A percentile compares a stretch with the other conserved stretches of the same genome.
Evolutionary conservation across 108 stramenopile genomes (phyloP).

Genomic region (Nannochloropsis gaditana): DNA sequence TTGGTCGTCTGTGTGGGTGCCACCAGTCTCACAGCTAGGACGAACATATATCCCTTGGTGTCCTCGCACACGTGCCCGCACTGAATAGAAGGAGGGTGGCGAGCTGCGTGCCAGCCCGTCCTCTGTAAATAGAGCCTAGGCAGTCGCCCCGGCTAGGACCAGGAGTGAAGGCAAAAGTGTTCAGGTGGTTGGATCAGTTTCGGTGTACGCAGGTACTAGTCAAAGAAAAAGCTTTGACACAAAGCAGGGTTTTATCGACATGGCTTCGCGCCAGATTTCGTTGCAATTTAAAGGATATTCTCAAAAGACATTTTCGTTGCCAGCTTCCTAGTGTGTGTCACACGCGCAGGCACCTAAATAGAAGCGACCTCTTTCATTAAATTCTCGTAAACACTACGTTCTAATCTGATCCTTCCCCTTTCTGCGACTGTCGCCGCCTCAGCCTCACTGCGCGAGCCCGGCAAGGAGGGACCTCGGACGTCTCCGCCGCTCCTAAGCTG

Average conservation of each 20-base stretch:
- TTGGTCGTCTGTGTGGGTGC: slow-evolving; percentile 34
- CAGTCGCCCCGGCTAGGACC: too few relatives aligned
- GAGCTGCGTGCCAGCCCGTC: too few relatives aligned
- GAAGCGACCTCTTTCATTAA: background rate
- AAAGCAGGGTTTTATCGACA: too few relatives aligned
- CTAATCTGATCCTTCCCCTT: background rate
- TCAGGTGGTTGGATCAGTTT: too few relatives aligned
- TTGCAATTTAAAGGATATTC: too few relatives aligned
- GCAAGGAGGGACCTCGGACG: slow-evolving; percentile 18
- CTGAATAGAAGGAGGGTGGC: background rate
- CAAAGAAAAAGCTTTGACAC: too few relatives aligned
- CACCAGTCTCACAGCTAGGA: slow-evolving; percentile 28
- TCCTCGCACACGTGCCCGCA: background rate
- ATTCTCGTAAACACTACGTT: background rate
- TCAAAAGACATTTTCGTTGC: too few relatives aligned
- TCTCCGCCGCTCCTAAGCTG: background rate
- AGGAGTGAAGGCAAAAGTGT: too few relatives aligned
- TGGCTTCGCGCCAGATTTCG: too few relatives aligned
- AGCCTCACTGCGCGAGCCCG: slow-evolving; percentile 30
- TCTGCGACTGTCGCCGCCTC: background rate
- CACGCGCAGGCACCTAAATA: background rate
- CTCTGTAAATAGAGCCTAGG: too few relatives aligned
- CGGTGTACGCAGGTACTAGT: too few relatives aligned
- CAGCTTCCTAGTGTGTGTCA: too few relatives aligned
- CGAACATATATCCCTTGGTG: background rate